Evolutionary conservation across 169 alveolate genomes (phyloP).

Genomic region (Perkinsus marinus): DNA sequence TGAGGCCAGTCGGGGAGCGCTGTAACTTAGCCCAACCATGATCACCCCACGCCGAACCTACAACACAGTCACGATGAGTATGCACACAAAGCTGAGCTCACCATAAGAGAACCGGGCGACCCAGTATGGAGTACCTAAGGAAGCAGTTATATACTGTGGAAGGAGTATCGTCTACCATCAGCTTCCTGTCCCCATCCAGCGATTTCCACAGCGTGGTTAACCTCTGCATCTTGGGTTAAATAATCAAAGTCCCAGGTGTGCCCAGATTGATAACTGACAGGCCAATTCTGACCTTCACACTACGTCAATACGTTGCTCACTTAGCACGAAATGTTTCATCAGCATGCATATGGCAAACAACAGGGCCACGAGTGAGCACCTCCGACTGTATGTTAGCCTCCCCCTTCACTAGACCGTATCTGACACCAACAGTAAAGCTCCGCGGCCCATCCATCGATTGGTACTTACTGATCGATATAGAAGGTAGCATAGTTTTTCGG

Average conservation of each 20-base stretch:
- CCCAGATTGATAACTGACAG: not conserved
- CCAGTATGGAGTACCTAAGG: not conserved
- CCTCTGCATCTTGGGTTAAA: not conserved
- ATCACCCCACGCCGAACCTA: not conserved
- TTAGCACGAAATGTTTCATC: not conserved
- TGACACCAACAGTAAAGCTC: not conserved
- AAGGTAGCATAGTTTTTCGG: not conserved
- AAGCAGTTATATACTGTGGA: not conserved
- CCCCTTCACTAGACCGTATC: not conserved
- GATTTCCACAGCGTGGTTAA: not conserved
- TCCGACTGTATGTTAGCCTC: not conserved
- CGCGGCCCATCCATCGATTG: not conserved
- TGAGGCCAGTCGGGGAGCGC: not conserved
- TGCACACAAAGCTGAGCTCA: not conserved
- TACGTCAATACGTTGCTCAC: too few species aligned
- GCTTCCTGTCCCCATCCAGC: not conserved
- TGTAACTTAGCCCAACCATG: not conserved
- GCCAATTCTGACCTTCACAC: too few species aligned
- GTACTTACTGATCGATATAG: not conserved
- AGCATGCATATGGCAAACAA: not conserved
- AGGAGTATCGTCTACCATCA: not conserved
- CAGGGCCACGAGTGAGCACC: not conserved
- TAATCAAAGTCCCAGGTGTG: not conserved
- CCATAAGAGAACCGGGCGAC: not conserved
- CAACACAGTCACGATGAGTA: not conserved